phyloP scores from a whole-genome alignment of 2,329 filamentous ascomycete species.

The Penicillium sp. region DNA sequence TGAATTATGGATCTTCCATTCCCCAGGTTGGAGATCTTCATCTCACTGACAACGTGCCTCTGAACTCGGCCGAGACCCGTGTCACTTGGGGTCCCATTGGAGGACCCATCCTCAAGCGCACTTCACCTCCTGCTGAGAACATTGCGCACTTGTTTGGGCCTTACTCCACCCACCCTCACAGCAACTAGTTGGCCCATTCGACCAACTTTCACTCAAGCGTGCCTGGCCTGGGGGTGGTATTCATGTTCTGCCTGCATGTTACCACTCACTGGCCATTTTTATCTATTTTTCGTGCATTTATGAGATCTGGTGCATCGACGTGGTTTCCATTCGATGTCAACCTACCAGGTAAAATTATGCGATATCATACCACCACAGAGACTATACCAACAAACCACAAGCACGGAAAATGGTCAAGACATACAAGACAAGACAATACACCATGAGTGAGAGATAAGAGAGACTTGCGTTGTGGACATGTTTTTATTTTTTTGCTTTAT shows the following conservation, averaged over 20 bases:
- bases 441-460: neutral
- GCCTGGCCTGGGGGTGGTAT: neutral
- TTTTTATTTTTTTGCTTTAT: neutral
- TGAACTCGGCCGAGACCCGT: neutral
- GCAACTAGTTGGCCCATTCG: neutral
- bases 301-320: slow-evolving; percentile 1
- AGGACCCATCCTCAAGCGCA: neutral
- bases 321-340: neutral
- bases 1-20: neutral
- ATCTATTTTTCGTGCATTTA: neutral
- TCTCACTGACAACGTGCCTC: neutral
- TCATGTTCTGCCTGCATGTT: neutral
- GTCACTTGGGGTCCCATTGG: slow-evolving; percentile 5
- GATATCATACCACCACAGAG: neutral
- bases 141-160: neutral
- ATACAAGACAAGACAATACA: neutral
- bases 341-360: neutral
- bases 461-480: neutral
- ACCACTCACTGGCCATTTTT: neutral
- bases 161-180: neutral
- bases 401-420: neutral
- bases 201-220: neutral
- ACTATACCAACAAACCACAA: neutral
- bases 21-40: neutral
- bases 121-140: neutral